Evolutionary conservation across 352 stramenopile genomes (phyloP), one percentile per base, ranked within the genome.

Genomic region (Aphanomyces stellatus): DNA sequence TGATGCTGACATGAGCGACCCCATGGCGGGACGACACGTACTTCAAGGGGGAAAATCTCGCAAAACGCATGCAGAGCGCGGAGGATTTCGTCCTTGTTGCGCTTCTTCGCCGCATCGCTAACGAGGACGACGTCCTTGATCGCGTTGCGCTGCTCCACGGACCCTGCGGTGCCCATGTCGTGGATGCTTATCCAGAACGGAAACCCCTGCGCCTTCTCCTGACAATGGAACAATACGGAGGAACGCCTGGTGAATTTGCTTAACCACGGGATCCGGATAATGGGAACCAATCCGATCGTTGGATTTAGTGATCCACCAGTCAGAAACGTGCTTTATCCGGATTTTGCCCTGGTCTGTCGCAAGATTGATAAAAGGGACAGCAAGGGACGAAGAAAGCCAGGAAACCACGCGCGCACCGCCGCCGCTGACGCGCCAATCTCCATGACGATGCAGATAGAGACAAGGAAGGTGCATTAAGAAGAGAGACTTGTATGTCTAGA

Each of bases 81-180:
- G 37, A 87, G 72, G n/a, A 87, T 74, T 7, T 69, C 62, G 19
- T 71, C 71, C 30, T 72, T 75, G 55, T 88, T 76, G 1, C 73
- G 70, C 37, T 66, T 72, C 48, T 74, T 56, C 33, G 62, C 73
- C n/a, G 75, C 74, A 19, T 69, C 72, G 8, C 72, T 61, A 64
- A 91, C 69, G 8, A 53, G 76, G 27, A 92, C 69, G 43, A 94
- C 77, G 60, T 91, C 78, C 51, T 79, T 83, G 66, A 94, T 83
- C 25, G 83, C 83, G 53, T 78, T 88, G 72, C 86, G 85, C 71
- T 92, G 83, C 71, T 94, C 82, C 33, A 86, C 72, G 28, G 85
- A 94, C 22, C 85, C 85, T 3, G 80, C 76, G 71, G 91, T 82
- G 31, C 85, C 85, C 83, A 94, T 93, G 1, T 57, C 30, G 15